phyloP scores from a whole-genome alignment of 805 yeast genomes.

The Tetrapisispora nanseiensis region DNA sequence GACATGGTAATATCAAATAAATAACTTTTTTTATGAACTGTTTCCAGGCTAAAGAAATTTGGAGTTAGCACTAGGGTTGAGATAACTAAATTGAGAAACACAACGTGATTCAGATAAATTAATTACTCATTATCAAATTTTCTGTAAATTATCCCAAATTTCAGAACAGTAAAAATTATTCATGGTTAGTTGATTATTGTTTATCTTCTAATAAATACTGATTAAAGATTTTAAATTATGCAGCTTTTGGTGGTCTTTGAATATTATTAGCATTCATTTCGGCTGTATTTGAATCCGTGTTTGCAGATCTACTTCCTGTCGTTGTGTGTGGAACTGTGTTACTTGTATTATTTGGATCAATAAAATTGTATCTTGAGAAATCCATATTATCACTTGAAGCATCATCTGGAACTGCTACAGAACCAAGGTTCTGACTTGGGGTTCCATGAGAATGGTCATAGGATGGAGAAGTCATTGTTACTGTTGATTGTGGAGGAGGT shows the following conservation, averaged over 20 bases:
- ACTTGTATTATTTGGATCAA: slow-evolving; percentile 5
- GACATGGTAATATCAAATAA: too few species aligned
- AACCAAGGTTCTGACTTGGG: background rate
- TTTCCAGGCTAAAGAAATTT: too few species aligned
- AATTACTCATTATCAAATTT: too few species aligned
- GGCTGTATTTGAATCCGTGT: background rate
- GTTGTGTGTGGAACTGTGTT: background rate
- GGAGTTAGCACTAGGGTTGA: too few species aligned
- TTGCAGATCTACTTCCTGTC: too few species aligned
- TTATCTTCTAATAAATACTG: too few species aligned
- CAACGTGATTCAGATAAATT: too few species aligned
- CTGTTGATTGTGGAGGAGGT: background rate
- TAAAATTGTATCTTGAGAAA: slow-evolving; percentile 10
- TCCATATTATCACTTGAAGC: slow-evolving; percentile 3
- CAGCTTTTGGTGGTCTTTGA: background rate
- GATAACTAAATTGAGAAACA: too few species aligned
- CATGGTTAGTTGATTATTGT: too few species aligned
- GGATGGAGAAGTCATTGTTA: slow-evolving; percentile 1
- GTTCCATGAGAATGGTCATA: background rate
- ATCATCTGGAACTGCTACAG: background rate
- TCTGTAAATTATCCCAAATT: background rate
- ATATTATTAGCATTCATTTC: background rate
- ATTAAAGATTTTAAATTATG: background rate
- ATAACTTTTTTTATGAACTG: too few species aligned
- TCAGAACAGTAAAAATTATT: too few species aligned